Base-by-base conservation (phyloP, 305 asterid genomes). In the Solanum hybrid region DNA sequence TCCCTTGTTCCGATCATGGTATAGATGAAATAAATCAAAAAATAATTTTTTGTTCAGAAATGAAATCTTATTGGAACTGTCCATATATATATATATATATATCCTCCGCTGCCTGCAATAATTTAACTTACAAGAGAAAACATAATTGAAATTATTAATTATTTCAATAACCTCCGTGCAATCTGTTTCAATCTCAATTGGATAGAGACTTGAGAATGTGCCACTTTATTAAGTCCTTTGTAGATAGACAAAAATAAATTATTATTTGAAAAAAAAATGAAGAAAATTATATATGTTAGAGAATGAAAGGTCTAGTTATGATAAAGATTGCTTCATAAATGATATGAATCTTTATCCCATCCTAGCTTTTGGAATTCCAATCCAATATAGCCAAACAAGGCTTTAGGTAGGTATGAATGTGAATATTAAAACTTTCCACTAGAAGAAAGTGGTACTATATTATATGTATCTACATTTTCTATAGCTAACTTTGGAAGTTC, bases 241-340 rank as follows among this genome's bases (percentile, higher is more conserved):
- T 77, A 77, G 51, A 77, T 77, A 20, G 66, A 80, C 86, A 7
- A 24, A 14, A 40, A 7, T 7, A 11, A 24, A 14, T 79, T 79
- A 6, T 2, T 38, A 42, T 40, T 81, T 81, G 9, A 1, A 17
- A 46, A 82, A 26, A 24, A 0, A 1, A 46, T 31, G 24, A 26
- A 10, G 9, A 80, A 40, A 80, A 80, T 26, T 80, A 80, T 46
- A 46, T 14, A 51, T 80, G 35, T 20, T 38, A 80, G 86, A 38
- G 69, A 79, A 69, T 34, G 75, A 42, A 86, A 88, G 78, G 81
- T 90, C 38, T 72, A 87, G 86, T 24, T 86, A 72, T 75, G 80
- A 64, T 69, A 76, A 88, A 89, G 79, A 85, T 90, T 89, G 91
- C 86, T 88, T 88, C 89, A 75, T 87, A 90, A 91, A 88, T 73